Evolutionary conservation across 2,329 filamentous ascomycete genomes (phyloP), one percentile per base, ranked within the genome.

Genomic region (Aspergillus aculeatus): DNA sequence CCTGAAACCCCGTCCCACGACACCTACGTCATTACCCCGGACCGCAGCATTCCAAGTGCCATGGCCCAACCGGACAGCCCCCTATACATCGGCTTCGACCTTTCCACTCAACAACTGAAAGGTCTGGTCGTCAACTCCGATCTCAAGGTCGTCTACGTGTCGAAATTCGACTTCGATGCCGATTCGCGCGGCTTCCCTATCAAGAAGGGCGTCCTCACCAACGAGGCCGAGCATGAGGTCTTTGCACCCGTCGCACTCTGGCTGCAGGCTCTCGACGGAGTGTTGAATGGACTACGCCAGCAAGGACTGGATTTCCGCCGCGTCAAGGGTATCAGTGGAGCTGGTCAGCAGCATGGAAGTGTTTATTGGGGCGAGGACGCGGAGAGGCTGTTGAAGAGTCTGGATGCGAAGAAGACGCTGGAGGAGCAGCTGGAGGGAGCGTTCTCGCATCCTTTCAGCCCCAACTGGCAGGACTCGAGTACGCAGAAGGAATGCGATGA

Each of bases 391-490:
- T 82, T 98, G 48, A 78, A 74, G 4, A 78, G 70, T 12, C 78
- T 98, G 48, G 82, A 91, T 65, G 72, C 83, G 2, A 77, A 77
- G 21, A 84, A 84, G 72, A 78, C 83, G 0, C 79, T 98, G 50
- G 83, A 90, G 53, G 86, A 90, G 61, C 92, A 96, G 78, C 80
- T 98, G 26, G 78, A 80, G 10, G 80, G 78, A 3, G 90, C 89
- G 0, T 91, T 98, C 71, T 90, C 92, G 16, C 89, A 96, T 74
- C 88, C 90, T 4, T 93, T 88, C 78, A 92, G 91, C 65, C 95
- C 95, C 7, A 99, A 98, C 75, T 99, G 95, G 95, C 95, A 98
- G 78, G 95, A 99, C 75, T 89, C 93, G 62, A 96, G 92, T 78
- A 98, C 95, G 2, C 92, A 97, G 79, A 83, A 83, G 66, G 91